Conservation (phyloP, 331 rosid genomes). For the Phaseolus coccineus region DNA sequence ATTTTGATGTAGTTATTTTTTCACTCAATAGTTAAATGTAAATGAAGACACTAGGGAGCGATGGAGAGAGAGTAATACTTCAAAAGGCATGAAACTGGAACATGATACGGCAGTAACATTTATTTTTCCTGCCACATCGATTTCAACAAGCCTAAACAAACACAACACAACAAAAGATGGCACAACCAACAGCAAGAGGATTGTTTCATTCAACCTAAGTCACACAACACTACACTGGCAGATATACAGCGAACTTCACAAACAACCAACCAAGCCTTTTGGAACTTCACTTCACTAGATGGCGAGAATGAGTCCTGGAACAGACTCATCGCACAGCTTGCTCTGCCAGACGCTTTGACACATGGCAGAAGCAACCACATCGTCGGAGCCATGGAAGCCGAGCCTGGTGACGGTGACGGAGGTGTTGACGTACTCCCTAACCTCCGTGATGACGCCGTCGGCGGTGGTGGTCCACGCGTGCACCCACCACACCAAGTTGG, state of each 20-base stretch:
- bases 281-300: constrained; percentile 32
- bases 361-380: constrained; percentile 8
- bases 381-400: constrained; percentile 11
- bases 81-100: too few relatives aligned
- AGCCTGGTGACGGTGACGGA: constrained; percentile 65
- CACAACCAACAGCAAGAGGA: not conserved
- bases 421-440: constrained; percentile 80
- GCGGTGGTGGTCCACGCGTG: constrained; percentile 72
- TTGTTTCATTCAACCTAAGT: not conserved
- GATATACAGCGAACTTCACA: not conserved
- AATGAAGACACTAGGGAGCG: too few relatives aligned
- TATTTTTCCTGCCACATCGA: not conserved
- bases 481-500: constrained; percentile 68
- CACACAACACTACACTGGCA: not conserved
- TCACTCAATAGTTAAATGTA: too few relatives aligned
- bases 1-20: too few relatives aligned
- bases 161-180: not conserved
- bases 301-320: constrained; percentile 72
- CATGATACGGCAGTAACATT: too few relatives aligned
- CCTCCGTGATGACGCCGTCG: constrained; percentile 64
- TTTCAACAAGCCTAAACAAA: not conserved
- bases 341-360: constrained; percentile 70
- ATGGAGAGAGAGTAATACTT: too few relatives aligned
- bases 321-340: constrained; percentile 56
- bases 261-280: not conserved